These are phyloP conservation scores for Cardiospermum halicacabum DNA, from an alignment of 345 rosid genomes.

Conservation along the genomic window DNA sequence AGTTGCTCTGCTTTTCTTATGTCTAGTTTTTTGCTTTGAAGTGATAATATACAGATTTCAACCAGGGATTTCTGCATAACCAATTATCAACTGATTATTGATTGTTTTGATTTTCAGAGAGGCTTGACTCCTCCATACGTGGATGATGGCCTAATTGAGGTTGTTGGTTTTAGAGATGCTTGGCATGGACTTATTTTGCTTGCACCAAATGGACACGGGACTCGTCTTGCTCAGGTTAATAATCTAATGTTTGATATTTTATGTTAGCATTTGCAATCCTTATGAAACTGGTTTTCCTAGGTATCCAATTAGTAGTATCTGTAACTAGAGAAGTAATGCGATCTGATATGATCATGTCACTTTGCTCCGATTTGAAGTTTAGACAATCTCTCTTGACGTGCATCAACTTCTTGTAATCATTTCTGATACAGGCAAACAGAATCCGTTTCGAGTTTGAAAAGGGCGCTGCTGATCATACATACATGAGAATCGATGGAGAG, in stretches of 20 bases:
- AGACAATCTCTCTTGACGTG: neutral
- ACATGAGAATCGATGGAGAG: slow-evolving; percentile 76
- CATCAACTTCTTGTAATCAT: neutral
- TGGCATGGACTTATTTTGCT: slow-evolving; percentile 56
- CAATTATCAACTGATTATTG: neutral
- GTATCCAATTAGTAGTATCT: no score
- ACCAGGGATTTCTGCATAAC: neutral
- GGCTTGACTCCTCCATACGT: slow-evolving; percentile 50
- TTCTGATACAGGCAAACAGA: slow-evolving; percentile 39
- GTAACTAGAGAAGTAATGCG: neutral
- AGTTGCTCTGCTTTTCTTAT: slow-evolving; percentile 17
- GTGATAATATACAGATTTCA: neutral
- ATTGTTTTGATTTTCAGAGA: slow-evolving; percentile 27
- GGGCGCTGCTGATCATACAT: slow-evolving; percentile 53
- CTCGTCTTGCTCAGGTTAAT: slow-evolving; percentile 61
- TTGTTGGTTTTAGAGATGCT: slow-evolving; percentile 56
- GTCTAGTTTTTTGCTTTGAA: neutral
- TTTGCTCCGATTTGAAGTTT: neutral
- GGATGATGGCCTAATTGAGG: slow-evolving; percentile 56
- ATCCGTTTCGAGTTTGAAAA: slow-evolving; percentile 57
- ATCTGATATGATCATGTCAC: neutral
- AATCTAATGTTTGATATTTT: no score
- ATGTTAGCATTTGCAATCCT: neutral
- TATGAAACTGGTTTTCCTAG: neutral
- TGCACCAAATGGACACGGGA: slow-evolving; percentile 59